Evolutionary conservation across 2,329 filamentous ascomycete species (phyloP), one percentile per base, ranked within the genome.

Genomic region (Cladosporium sp.): DNA sequence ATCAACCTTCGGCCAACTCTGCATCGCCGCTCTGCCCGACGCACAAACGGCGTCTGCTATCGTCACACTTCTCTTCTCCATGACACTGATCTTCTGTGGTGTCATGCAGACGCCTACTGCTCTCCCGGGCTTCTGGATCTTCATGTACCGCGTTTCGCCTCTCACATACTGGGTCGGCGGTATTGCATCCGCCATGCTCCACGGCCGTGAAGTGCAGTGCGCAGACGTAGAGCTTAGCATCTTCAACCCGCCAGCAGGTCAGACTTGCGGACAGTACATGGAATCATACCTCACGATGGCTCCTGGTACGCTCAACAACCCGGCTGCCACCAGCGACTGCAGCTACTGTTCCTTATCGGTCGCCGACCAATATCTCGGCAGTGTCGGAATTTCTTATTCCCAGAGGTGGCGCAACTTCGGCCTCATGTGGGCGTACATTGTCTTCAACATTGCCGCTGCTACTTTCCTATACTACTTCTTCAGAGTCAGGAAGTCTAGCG

Each of bases 101-200:
- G 89, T 91, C 3, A 78, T 92, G 63, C 86, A 89, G 66, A 76
- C 83, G 0, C 85, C 88, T 0, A 6, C 66, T 72, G 3, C 82
- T 0, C 80, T 92, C 1, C 89, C 90, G 0, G 83, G 86, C 0
- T 92, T 92, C 79, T 93, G 90, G 90, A 86, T 87, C 67, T 92
- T 91, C 79, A 92, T 92, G 89, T 90, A 91, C 76, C 83, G 86
- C 28, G 81, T 87, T 13, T 87, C 84, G 0, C 88, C 88, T 0
- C 88, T 91, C 66, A 90, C 87, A 0, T 91, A 91, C 76, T 86
- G 83, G 82, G 72, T 82, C 23, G 72, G 67, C 21, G 78, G 78
- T 11, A 76, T 81, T 43, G 75, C 79, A 2, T 70, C 75, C 5
- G 76, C 79, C 0, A 76, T 78, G 72, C 73, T 88, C 0, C 76